A percentile compares a stretch with the other conserved stretches of the same genome.
Conservation (phyloP, 1,284 basidiomycete species). For the Peniophora sp. region DNA sequence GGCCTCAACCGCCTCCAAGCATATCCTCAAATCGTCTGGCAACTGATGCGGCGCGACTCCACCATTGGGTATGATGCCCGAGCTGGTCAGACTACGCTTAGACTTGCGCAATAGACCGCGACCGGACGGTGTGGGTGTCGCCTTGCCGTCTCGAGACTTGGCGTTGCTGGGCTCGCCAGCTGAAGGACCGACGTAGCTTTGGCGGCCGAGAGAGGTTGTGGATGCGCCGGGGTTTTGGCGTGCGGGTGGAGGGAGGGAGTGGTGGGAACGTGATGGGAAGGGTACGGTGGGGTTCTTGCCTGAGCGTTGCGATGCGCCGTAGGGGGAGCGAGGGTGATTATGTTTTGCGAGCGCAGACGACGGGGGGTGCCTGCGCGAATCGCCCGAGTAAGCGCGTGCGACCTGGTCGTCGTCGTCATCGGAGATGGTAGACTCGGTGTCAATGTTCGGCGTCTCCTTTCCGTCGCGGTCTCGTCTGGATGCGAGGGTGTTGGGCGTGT, state of each 20-base stretch:
- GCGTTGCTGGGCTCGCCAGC: slow-evolving; percentile 40
- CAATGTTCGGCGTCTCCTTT: slow-evolving; percentile 49
- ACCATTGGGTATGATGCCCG: slow-evolving; percentile 39
- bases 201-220: slow-evolving; percentile 61
- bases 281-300: slow-evolving; percentile 46
- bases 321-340: slow-evolving; percentile 71
- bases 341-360: slow-evolving; percentile 38
- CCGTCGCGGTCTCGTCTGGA: slow-evolving; percentile 40
- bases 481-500: slow-evolving; percentile 29
- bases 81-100: slow-evolving; percentile 45
- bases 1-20: slow-evolving; percentile 77
- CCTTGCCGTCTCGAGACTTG: slow-evolving; percentile 12
- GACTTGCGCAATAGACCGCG: slow-evolving; percentile 56
- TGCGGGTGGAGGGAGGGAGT: slow-evolving; percentile 68
- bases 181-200: slow-evolving; percentile 35
- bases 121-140: slow-evolving; percentile 29
- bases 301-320: slow-evolving; percentile 40
- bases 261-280: slow-evolving; percentile 73
- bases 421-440: slow-evolving; percentile 63
- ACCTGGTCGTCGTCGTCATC: slow-evolving; percentile 63
- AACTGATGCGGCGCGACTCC: slow-evolving; percentile 66
- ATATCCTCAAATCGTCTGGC: slow-evolving; percentile 80
- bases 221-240: slow-evolving; percentile 48
- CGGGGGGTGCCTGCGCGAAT: slow-evolving; percentile 24
- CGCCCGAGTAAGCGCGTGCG: slow-evolving; percentile 38